Percentiles rank a stretch among this genome's conserved stretches.
phyloP scores from a whole-genome alignment of 805 yeast genomes.

The Saccharomycopsis javanensis region DNA sequence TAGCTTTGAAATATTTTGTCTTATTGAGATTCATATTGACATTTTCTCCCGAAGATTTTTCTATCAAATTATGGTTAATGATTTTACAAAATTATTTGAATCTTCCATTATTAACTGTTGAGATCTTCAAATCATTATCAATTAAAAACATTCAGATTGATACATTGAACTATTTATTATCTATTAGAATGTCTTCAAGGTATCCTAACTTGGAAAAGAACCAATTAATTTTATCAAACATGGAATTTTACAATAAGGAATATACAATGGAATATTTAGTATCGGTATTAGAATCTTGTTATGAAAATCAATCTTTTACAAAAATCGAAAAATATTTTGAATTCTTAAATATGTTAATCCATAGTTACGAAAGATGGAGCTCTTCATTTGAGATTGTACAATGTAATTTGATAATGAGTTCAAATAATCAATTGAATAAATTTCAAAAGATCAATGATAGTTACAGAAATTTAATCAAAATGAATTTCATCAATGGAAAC shows the following conservation, averaged over 20 bases:
- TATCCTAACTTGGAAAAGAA: conserved; percentile 6
- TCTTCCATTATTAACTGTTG: neutral
- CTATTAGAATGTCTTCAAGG: conserved; percentile 6
- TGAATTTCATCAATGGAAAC: neutral
- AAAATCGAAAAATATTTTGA: conserved; percentile 18
- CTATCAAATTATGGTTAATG: conserved; percentile 16
- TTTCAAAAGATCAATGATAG: conserved; percentile 4
- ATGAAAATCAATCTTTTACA: conserved; percentile 10
- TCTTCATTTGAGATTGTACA: conserved; percentile 1
- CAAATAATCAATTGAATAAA: neutral
- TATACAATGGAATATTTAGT: conserved; percentile 5
- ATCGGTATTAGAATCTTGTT: conserved; percentile 9
- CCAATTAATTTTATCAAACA: neutral
- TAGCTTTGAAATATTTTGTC: conserved; percentile 4
- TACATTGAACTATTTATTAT: conserved; percentile 14
- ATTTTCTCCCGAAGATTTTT: conserved; percentile 14
- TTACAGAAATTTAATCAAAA: conserved; percentile 7
- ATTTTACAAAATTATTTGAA: conserved; percentile 12
- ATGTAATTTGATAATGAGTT: neutral
- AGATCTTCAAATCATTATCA: conserved; percentile 3
- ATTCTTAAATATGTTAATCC: conserved; percentile 8
- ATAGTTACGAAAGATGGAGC: conserved; percentile 13
- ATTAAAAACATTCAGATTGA: conserved; percentile 17
- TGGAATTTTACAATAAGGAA: conserved; percentile 9
- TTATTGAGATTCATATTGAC: conserved; percentile 4